These are phyloP conservation scores for Suillus weaverae DNA, from an alignment of 768 basidiomycete genomes.

Conservation along the genomic window DNA sequence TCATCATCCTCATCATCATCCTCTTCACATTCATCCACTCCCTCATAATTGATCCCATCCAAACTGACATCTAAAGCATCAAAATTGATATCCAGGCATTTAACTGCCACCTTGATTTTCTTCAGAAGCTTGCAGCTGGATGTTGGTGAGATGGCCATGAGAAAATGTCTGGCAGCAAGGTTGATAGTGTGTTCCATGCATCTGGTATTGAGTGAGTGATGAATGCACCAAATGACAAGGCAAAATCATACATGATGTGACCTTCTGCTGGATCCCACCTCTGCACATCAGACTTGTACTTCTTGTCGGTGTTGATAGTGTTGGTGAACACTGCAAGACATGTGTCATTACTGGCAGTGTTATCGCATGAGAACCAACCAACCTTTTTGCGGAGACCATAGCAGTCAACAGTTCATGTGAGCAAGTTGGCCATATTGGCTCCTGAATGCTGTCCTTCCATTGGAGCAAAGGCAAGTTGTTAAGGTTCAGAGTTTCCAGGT, in stretches of 20 bases:
- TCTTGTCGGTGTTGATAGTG: background rate
- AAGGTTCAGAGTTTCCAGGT: constrained; percentile 7
- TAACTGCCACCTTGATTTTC: background rate
- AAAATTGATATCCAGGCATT: too few relatives aligned
- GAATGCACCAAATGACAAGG: too few relatives aligned
- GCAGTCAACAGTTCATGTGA: constrained; percentile 14
- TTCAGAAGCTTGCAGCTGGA: constrained; percentile 4
- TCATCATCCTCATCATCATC: constrained; percentile 7
- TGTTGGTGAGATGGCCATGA: constrained; percentile 23
- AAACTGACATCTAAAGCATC: background rate
- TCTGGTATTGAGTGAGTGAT: constrained; percentile 8
- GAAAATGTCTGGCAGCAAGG: constrained; percentile 28
- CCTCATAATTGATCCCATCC: too few relatives aligned
- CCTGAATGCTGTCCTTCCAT: constrained; percentile 15
- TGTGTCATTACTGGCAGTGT: background rate
- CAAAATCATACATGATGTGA: background rate
- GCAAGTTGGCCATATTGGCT: constrained; percentile 16
- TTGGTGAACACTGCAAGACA: background rate
- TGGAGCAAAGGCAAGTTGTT: constrained; percentile 8
- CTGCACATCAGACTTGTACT: too few relatives aligned
- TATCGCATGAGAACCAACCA: background rate
- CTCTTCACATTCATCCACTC: background rate
- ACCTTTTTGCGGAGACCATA: constrained; percentile 8
- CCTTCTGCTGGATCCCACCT: constrained; percentile 1
- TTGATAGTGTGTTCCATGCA: constrained; percentile 37